Percentiles rank a stretch among this genome's conserved stretches.
Conservation (phyloP, 2,329 filamentous ascomycete species). For the Dactylella cylindrospora region DNA sequence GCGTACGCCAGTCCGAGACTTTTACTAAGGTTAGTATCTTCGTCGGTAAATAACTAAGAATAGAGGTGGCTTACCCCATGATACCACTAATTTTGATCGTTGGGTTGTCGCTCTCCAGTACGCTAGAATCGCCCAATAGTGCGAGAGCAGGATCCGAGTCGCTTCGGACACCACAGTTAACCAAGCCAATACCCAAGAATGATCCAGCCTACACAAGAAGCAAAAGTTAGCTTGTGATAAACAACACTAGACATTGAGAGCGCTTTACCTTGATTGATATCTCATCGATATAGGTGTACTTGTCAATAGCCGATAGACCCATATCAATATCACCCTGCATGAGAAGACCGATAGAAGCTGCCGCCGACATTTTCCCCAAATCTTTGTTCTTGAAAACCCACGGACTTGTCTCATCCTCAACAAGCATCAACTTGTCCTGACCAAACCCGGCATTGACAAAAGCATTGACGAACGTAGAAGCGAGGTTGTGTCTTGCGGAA, state of each 20-base stretch:
- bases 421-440: slow-evolving; percentile 96
- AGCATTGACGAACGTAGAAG: slow-evolving; percentile 92
- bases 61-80: slow-evolving; percentile 62
- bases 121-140: slow-evolving; percentile 75
- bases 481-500: slow-evolving; percentile 91
- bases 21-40: neutral
- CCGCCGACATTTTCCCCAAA: slow-evolving; percentile 94
- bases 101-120: slow-evolving; percentile 74
- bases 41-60: neutral
- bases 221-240: slow-evolving; percentile 5
- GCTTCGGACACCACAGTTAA: slow-evolving; percentile 86
- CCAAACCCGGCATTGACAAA: slow-evolving; percentile 96
- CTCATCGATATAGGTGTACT: slow-evolving; percentile 83
- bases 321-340: slow-evolving; percentile 91
- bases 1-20: slow-evolving; percentile 88
- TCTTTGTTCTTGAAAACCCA: slow-evolving; percentile 99
- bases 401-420: slow-evolving; percentile 80
- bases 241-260: neutral
- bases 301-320: slow-evolving; percentile 90
- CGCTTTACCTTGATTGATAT: slow-evolving; percentile 62
- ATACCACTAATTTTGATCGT: slow-evolving; percentile 80
- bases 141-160: slow-evolving; percentile 90
- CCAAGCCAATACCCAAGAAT: slow-evolving; percentile 88
- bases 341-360: slow-evolving; percentile 87
- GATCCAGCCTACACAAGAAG: slow-evolving; percentile 70